Conservation (phyloP, 2,329 filamentous ascomycete genomes). For the Emergomyces orientalis region DNA sequence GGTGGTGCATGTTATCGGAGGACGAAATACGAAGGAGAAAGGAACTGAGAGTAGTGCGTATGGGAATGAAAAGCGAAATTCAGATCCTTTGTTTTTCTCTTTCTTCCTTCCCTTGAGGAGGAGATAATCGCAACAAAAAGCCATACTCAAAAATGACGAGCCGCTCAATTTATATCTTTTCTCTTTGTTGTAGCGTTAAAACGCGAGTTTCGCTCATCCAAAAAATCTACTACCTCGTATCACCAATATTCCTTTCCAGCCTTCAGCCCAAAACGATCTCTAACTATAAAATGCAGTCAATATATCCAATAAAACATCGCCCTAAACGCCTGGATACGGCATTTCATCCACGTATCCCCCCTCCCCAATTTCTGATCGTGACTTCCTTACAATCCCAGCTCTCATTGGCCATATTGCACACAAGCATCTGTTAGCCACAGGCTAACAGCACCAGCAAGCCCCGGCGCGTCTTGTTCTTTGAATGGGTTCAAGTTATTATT, state of each 20-base stretch:
- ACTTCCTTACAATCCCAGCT: neutral
- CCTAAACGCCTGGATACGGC: neutral
- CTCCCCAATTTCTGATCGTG: neutral
- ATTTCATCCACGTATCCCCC: neutral
- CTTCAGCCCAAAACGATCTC: neutral
- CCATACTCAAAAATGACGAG: neutral
- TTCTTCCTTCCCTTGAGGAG: no score
- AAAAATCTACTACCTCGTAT: neutral
- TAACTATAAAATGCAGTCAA: neutral
- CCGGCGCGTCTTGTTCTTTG: neutral
- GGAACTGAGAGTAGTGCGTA: neutral
- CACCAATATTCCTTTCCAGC: no score
- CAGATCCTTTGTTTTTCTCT: no score
- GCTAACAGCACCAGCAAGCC: neutral
- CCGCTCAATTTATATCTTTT: neutral
- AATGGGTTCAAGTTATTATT: no score
- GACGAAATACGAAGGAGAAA: no score
- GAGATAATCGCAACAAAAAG: no score
- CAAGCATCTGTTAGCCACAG: neutral
- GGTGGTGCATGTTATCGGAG: neutral
- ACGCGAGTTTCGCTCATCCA: neutral
- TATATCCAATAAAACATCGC: neutral
- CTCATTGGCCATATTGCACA: constrained; percentile 3
- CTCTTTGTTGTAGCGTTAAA: neutral
- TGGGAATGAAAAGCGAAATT: neutral